Evolutionary conservation across 2,329 filamentous ascomycete genomes (phyloP).

Genomic region (Pseudopyricularia cyperi): DNA sequence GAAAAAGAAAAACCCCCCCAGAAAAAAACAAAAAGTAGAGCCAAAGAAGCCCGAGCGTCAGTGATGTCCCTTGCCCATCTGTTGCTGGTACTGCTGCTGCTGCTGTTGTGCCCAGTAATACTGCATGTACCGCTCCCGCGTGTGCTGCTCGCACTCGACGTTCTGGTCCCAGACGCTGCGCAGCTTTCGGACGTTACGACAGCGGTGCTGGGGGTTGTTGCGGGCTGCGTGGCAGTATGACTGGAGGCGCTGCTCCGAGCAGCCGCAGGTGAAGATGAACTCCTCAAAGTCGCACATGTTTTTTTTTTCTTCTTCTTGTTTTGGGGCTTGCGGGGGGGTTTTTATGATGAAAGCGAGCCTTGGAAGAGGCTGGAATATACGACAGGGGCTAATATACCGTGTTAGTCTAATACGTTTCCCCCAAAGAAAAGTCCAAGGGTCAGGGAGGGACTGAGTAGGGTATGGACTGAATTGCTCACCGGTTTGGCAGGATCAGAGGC

Average conservation of each 20-base stretch:
- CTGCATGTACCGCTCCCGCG: slow-evolving; percentile 4
- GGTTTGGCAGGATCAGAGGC: neutral
- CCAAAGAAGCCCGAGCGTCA: neutral
- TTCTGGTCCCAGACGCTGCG: slow-evolving; percentile 45
- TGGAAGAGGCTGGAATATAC: too few relatives aligned
- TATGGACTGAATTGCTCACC: too few relatives aligned
- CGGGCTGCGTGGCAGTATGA: slow-evolving; percentile 65
- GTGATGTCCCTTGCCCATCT: slow-evolving; percentile 1
- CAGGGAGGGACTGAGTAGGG: too few relatives aligned
- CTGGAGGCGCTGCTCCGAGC: slow-evolving; percentile 45
- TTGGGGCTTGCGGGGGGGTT: neutral
- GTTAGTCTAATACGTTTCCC: too few relatives aligned
- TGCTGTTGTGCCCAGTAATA: neutral
- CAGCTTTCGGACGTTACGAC: slow-evolving; percentile 53
- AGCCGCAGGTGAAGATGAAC: slow-evolving; percentile 52
- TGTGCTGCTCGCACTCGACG: slow-evolving; percentile 37
- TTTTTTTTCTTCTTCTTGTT: neutral
- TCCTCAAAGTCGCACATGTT: slow-evolving; percentile 62
- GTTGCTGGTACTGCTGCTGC: neutral
- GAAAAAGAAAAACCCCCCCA: neutral
- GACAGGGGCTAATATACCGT: too few relatives aligned
- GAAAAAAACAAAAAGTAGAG: neutral
- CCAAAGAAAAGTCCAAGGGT: too few relatives aligned
- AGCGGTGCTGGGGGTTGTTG: slow-evolving; percentile 58
- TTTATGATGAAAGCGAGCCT: too few relatives aligned